Conservation (phyloP, 163 green algal genomes). For the Prototheca cutis region DNA sequence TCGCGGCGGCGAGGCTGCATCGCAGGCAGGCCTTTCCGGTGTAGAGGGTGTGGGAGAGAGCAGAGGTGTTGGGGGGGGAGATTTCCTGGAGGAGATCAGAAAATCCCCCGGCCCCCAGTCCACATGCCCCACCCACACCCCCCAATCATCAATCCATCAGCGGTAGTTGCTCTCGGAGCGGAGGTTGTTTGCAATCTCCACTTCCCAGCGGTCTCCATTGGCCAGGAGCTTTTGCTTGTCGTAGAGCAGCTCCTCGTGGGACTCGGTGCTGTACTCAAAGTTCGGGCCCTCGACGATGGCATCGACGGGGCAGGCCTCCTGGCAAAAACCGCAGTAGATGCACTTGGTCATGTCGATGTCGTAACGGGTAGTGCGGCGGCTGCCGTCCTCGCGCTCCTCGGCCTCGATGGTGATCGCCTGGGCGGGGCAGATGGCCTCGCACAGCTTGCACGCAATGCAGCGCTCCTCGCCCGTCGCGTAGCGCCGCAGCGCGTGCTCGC, state of each 20-base stretch:
- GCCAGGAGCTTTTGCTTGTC: slow-evolving; percentile 99
- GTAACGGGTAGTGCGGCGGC: slow-evolving; percentile 80
- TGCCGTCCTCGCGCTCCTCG: slow-evolving; percentile 96
- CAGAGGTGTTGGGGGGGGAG: no score
- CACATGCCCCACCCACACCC: no score
- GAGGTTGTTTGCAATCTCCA: slow-evolving; percentile 90
- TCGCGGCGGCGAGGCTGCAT: no score
- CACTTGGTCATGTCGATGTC: slow-evolving; percentile 92
- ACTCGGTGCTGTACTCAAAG: slow-evolving; percentile 96
- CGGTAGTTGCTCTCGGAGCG: slow-evolving; percentile 73
- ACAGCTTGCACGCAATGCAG: slow-evolving; percentile 99
- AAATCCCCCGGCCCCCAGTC: background rate
- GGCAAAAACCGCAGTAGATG: slow-evolving; percentile 97
- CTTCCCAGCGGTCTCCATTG: slow-evolving; percentile 83
- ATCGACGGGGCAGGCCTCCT: slow-evolving; percentile 98
- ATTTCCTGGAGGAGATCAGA: no score
- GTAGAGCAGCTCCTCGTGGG: slow-evolving; percentile 95
- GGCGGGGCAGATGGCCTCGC: slow-evolving; percentile 87
- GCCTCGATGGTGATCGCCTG: slow-evolving; percentile 99
- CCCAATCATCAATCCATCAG: no score
- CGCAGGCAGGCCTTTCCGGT: no score
- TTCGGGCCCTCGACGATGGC: slow-evolving; percentile 97
- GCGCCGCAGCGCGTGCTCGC: slow-evolving; percentile 88
- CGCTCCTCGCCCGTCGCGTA: slow-evolving; percentile 97
- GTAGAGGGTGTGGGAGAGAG: no score